Evolutionary conservation across 2,329 filamentous ascomycete genomes (phyloP).

Genomic region (Ophiosphaerella narmari): DNA sequence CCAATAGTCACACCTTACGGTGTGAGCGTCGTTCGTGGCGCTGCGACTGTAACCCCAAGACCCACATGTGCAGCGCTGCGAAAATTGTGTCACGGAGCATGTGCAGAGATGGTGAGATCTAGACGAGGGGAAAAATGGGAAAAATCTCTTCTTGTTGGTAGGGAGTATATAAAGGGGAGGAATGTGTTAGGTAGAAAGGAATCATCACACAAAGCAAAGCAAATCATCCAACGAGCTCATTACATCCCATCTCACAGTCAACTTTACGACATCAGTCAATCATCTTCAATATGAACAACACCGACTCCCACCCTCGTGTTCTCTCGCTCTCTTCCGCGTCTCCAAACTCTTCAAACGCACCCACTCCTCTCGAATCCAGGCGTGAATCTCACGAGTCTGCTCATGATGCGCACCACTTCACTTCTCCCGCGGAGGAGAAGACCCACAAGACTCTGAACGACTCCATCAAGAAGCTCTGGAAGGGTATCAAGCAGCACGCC

Average conservation of each 20-base stretch:
- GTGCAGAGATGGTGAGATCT: slow-evolving; percentile 12
- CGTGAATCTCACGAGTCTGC: slow-evolving; percentile 25
- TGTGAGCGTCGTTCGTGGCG: slow-evolving; percentile 1
- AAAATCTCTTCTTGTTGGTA: slow-evolving; percentile 5
- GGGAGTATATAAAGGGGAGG: slow-evolving; percentile 16
- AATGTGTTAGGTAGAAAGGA: not conserved
- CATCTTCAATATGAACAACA: slow-evolving; percentile 21
- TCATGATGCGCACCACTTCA: slow-evolving; percentile 28
- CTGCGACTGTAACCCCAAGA: slow-evolving; percentile 4
- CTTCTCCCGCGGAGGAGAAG: slow-evolving; percentile 19
- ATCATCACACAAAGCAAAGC: not conserved
- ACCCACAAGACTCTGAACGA: slow-evolving; percentile 22
- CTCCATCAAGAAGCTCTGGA: slow-evolving; percentile 37
- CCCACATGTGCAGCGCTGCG: slow-evolving; percentile 13
- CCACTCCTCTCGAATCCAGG: slow-evolving; percentile 15
- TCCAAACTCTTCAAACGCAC: slow-evolving; percentile 4
- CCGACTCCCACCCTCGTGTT: slow-evolving; percentile 27
- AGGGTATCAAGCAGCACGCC: slow-evolving; percentile 31
- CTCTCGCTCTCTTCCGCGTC: slow-evolving; percentile 20
- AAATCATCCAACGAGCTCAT: slow-evolving; percentile 9
- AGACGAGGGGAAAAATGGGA: not conserved
- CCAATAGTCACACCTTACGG: slow-evolving; percentile 12
- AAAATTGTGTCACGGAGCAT: slow-evolving; percentile 18
- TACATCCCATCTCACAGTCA: not conserved
- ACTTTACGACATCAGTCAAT: too few relatives aligned